Evolutionary conservation across 1,139 yeast genomes (phyloP), one percentile per base, ranked within the genome.

Genomic region (Geotrichum macrosporum): DNA sequence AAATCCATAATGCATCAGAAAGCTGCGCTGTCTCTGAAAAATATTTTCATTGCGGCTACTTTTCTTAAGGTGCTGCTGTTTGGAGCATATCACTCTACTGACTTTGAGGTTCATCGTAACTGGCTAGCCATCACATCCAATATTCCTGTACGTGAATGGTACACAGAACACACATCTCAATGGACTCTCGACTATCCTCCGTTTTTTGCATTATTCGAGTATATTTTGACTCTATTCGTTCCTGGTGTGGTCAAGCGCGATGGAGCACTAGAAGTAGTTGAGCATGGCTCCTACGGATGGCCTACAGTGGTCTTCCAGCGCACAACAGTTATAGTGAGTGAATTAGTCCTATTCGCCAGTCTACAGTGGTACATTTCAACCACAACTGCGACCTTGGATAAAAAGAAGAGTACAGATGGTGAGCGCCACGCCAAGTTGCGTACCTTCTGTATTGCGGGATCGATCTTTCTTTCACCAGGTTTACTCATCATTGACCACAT

Each of bases 111-210:
- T 13, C 98, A 92, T 65, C 73, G 98, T 51, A 92, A 92, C 63
- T 92, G 98, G 98, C 74, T 92, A 35, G 95, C 98, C 0, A 81
- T 92, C 40, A 92, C 98, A 2, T 69, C 80, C 57, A 75, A 74
- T n/a, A 66, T 89, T 30, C 97, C 97, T 0, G 48, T 89, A 13
- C 68, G 69, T 10, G 64, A 83, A 49, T 92, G 99, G 99, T 92
- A 92, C 62, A 64, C 73, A 38, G 96, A 92, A 58, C 68, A 73
- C 21, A 88, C 95, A 0, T 83, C 86, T 34, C 92, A 84, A 62
- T 92, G 98, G 97, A 92, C 98, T 0, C 69, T 94, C 44, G 98
- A 92, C 66, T 92, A 92, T 66, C 98, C 99, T 4, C 99, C 99
- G 0, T 86, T 88, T 61, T 92, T 92, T 65, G 98, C 98, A 0